A percentile compares a stretch with the other conserved stretches of the same genome.
These are phyloP conservation scores for Stachybotrys chartarum DNA, from an alignment of 2,329 filamentous ascomycete genomes.

Conservation along the genomic window DNA sequence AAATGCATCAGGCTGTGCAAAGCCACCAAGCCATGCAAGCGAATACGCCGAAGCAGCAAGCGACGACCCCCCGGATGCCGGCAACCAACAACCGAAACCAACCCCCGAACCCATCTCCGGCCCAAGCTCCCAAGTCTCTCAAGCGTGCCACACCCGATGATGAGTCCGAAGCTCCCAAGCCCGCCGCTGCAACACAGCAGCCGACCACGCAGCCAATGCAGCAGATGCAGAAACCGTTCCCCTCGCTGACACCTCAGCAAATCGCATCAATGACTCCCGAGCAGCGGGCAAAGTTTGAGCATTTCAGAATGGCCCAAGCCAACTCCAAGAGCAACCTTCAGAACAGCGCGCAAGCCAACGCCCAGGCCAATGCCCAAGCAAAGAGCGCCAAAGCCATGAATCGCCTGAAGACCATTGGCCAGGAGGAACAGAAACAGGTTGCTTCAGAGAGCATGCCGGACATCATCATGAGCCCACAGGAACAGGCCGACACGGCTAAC, in stretches of 20 bases:
- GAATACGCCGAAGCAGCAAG: slow-evolving; percentile 20
- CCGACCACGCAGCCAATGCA: slow-evolving; percentile 14
- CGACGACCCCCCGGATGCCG: slow-evolving; percentile 9
- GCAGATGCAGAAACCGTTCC: slow-evolving; percentile 13
- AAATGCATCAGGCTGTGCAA: slow-evolving; percentile 30
- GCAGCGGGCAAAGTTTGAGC: slow-evolving; percentile 37
- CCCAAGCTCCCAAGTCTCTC: slow-evolving; percentile 34
- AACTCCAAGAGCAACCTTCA: background rate
- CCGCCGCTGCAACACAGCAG: slow-evolving; percentile 8
- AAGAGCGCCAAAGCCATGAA: slow-evolving; percentile 12
- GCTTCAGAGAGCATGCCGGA: slow-evolving; percentile 32
- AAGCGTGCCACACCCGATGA: slow-evolving; percentile 47
- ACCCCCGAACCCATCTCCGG: slow-evolving; percentile 29
- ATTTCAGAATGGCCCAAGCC: slow-evolving; percentile 4
- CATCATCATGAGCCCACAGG: slow-evolving; percentile 38
- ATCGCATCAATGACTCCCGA: slow-evolving; percentile 35
- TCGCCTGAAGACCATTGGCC: slow-evolving; percentile 26
- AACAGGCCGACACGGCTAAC: slow-evolving; percentile 34
- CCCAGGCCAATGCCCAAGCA: slow-evolving; percentile 4
- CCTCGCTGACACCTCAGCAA: slow-evolving; percentile 20
- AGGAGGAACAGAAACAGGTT: slow-evolving; percentile 33
- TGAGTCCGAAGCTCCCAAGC: slow-evolving; percentile 16
- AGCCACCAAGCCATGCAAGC: slow-evolving; percentile 26
- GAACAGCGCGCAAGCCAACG: background rate
- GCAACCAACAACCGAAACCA: slow-evolving; percentile 25